Evolutionary conservation across 2,329 filamentous ascomycete species (phyloP).

Genomic region (Xylaria sp.): DNA sequence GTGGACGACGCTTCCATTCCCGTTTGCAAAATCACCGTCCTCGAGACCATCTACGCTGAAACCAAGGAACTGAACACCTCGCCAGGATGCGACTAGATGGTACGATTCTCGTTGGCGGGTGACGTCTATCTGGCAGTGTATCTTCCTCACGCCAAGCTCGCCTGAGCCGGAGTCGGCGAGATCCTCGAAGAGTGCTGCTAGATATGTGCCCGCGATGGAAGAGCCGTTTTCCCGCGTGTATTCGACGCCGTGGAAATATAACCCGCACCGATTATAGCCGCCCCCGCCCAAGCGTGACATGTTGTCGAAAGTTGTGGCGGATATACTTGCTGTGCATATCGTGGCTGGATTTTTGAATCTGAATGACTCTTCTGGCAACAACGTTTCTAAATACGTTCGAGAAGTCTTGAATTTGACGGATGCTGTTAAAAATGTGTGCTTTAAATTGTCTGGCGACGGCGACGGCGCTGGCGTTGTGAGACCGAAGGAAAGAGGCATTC

Average conservation of each 20-base stretch:
- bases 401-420: constrained; percentile 58
- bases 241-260: constrained; percentile 67
- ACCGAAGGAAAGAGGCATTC: constrained; percentile 53
- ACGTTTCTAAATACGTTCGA: constrained; percentile 53
- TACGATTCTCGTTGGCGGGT: constrained; percentile 42
- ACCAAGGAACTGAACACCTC: constrained; percentile 48
- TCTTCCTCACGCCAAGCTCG: constrained; percentile 66
- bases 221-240: constrained; percentile 58
- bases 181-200: constrained; percentile 64
- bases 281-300: constrained; percentile 66
- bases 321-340: constrained; percentile 51
- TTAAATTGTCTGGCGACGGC: constrained; percentile 41
- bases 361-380: constrained; percentile 51
- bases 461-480: constrained; percentile 54
- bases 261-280: constrained; percentile 62
- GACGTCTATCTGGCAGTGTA: constrained; percentile 58
- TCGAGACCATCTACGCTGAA: constrained; percentile 46
- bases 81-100: constrained; percentile 49
- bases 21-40: constrained; percentile 36
- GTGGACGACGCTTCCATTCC: constrained; percentile 24
- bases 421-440: constrained; percentile 50
- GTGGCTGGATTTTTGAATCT: constrained; percentile 51
- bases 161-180: constrained; percentile 64
- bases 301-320: constrained; percentile 50
- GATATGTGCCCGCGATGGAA: constrained; percentile 56